Evolutionary conservation across 208 protist genomes (phyloP).

Genomic region (Leishmania arabica): DNA sequence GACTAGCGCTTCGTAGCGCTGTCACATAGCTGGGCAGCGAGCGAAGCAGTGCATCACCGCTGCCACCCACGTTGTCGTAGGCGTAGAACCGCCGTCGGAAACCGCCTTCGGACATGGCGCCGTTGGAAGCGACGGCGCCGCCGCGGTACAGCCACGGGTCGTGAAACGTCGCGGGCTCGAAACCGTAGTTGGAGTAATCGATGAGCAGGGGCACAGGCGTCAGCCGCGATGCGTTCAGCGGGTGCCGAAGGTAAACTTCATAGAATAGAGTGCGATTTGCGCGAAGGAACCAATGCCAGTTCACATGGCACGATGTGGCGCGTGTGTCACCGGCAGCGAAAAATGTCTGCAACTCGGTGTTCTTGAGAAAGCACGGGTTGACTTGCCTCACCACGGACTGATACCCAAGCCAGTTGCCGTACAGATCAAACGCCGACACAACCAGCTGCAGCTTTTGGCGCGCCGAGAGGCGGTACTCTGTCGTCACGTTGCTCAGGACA

Average conservation of each 20-base stretch:
- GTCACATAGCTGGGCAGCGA: conserved; percentile 30
- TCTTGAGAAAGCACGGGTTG: conserved; percentile 58
- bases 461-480: conserved; percentile 6
- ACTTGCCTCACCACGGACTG: conserved; percentile 43
- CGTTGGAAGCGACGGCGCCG: conserved; percentile 7
- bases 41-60: background rate
- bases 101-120: conserved; percentile 9
- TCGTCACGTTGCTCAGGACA: conserved; percentile 27
- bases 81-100: conserved; percentile 66
- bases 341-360: conserved; percentile 38
- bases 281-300: conserved; percentile 43
- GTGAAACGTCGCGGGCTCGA: conserved; percentile 30
- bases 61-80: conserved; percentile 71
- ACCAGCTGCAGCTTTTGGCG: conserved; percentile 53
- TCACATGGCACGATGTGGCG: conserved; percentile 36
- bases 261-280: conserved; percentile 54
- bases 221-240: conserved; percentile 46
- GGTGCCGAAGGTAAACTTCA: conserved; percentile 74
- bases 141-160: conserved; percentile 46
- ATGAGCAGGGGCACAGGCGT: conserved; percentile 69
- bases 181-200: conserved; percentile 50
- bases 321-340: conserved; percentile 54
- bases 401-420: conserved; percentile 61
- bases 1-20: conserved; percentile 33
- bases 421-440: conserved; percentile 51